These are phyloP conservation scores for Umbelopsis sp. DNA, from an alignment of 192 early-diverging fungal species.

Conservation along the genomic window DNA sequence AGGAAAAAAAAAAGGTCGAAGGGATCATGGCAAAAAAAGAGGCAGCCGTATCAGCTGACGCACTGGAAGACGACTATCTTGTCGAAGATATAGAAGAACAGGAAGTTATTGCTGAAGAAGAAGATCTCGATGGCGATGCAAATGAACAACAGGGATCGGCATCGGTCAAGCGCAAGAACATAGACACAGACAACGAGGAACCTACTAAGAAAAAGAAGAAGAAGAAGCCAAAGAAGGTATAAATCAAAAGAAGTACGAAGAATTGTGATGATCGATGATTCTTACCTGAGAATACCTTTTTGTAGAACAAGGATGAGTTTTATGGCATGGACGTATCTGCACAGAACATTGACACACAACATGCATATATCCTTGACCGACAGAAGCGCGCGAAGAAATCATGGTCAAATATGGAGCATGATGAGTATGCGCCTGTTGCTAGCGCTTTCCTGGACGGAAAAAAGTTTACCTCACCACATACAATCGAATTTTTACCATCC, in stretches of 20 bases:
- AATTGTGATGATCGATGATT: background rate
- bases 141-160: constrained; percentile 25
- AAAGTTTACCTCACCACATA: constrained; percentile 50
- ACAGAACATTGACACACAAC: constrained; percentile 35
- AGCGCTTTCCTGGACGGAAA: constrained; percentile 44
- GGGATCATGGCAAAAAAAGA: constrained; percentile 14
- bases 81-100: constrained; percentile 43
- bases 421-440: constrained; percentile 38
- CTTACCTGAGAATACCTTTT: background rate
- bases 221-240: constrained; percentile 43
- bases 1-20: no score
- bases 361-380: constrained; percentile 43
- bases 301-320: constrained; percentile 43
- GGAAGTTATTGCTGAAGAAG: constrained; percentile 33
- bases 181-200: constrained; percentile 16
- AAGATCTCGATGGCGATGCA: constrained; percentile 32
- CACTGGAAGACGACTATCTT: constrained; percentile 54
- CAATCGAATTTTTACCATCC: constrained; percentile 46
- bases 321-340: constrained; percentile 39
- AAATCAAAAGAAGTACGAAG: background rate
- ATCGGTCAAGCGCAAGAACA: constrained; percentile 35
- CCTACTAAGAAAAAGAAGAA: constrained; percentile 44
- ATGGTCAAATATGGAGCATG: constrained; percentile 43
- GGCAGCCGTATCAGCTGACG: constrained; percentile 45
- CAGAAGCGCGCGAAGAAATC: constrained; percentile 45